Percentiles rank a stretch among this genome's conserved stretches.
Conservation (phyloP, 1,139 yeast species). For the Pichia sp. region DNA sequence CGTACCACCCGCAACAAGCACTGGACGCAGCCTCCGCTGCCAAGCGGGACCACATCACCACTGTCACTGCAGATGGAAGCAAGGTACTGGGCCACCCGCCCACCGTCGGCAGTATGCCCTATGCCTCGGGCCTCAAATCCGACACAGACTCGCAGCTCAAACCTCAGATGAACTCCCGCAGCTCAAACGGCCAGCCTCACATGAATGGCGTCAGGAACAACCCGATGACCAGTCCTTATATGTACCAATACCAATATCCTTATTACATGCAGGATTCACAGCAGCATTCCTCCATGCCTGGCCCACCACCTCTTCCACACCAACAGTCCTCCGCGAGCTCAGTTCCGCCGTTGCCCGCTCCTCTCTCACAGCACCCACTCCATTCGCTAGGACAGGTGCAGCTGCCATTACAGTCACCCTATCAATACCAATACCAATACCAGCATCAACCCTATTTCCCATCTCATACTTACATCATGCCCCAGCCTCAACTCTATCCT, state of each 20-base stretch:
- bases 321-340: too few species aligned
- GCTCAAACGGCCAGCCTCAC: background rate
- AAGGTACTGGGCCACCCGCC: background rate
- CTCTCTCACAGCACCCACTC: background rate
- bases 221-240: background rate
- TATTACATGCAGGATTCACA: background rate
- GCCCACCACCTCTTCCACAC: background rate
- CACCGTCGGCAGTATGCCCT: background rate
- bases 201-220: background rate
- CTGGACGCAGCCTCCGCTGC: background rate
- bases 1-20: background rate
- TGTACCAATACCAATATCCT: conserved; percentile 3
- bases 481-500: background rate
- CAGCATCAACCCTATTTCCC: background rate
- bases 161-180: background rate
- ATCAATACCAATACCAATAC: background rate
- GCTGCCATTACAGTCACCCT: background rate
- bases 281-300: background rate
- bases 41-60: background rate
- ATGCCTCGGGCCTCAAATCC: background rate
- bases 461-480: background rate
- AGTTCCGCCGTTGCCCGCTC: background rate
- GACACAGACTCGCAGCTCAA: background rate
- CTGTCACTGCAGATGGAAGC: background rate
- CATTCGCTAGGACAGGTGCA: background rate